Evolutionary conservation across 2,329 filamentous ascomycete genomes (phyloP).

Genomic region (Rosellinia necatrix): DNA sequence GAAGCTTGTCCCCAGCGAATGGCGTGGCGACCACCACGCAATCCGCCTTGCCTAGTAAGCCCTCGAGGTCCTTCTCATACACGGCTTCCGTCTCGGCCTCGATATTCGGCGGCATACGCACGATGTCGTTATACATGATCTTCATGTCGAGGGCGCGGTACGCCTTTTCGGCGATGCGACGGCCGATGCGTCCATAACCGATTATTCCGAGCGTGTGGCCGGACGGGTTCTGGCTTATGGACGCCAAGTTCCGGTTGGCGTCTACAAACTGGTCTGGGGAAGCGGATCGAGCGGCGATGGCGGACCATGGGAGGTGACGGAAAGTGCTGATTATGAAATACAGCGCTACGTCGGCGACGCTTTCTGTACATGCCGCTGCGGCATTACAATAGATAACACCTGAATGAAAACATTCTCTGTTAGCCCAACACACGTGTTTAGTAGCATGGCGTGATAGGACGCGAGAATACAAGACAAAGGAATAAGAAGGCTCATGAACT

Average conservation of each 20-base stretch:
- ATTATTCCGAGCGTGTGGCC: constrained; percentile 56
- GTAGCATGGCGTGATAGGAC: background rate
- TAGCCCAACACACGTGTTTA: background rate
- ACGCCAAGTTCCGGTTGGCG: constrained; percentile 56
- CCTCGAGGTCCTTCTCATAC: constrained; percentile 38
- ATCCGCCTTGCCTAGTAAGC: constrained; percentile 40
- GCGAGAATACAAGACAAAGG: background rate
- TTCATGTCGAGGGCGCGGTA: constrained; percentile 55
- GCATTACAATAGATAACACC: constrained; percentile 64
- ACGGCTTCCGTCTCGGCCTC: constrained; percentile 39
- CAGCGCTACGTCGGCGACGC: constrained; percentile 63
- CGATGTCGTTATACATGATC: constrained; percentile 56
- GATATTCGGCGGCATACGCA: constrained; percentile 34
- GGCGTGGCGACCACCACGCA: constrained; percentile 35
- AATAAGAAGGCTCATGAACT: background rate
- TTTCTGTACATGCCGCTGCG: constrained; percentile 57
- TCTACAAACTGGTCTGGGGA: constrained; percentile 45
- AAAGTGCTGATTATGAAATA: constrained; percentile 64
- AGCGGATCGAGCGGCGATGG: constrained; percentile 53
- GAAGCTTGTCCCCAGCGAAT: constrained; percentile 29
- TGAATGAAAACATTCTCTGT: constrained; percentile 1
- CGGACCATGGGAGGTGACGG: constrained; percentile 60
- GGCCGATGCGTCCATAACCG: constrained; percentile 55
- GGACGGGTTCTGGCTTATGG: constrained; percentile 58
- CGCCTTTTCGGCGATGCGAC: constrained; percentile 52